These are phyloP conservation scores for Stagonosporopsis rhizophila DNA, from an alignment of 2,329 filamentous ascomycete genomes.

Conservation along the genomic window DNA sequence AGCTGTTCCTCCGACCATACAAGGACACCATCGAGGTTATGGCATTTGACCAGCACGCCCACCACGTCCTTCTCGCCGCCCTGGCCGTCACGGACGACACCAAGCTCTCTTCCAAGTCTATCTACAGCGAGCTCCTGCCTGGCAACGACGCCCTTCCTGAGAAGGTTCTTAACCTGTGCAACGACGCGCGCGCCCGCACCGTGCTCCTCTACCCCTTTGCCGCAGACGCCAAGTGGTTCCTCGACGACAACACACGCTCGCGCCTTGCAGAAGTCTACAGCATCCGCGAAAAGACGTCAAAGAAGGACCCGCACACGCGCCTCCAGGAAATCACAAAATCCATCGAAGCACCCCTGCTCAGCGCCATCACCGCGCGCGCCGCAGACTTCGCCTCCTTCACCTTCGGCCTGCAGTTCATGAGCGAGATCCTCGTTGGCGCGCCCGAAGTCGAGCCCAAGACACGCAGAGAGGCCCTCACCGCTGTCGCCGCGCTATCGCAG, in stretches of 20 bases:
- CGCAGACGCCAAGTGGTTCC: constrained; percentile 66
- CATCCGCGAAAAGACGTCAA: constrained; percentile 83
- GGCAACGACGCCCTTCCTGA: constrained; percentile 60
- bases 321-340: constrained; percentile 77
- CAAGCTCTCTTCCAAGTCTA: constrained; percentile 81
- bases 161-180: constrained; percentile 69
- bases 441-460: constrained; percentile 72
- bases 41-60: constrained; percentile 79
- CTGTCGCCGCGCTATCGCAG: constrained; percentile 60
- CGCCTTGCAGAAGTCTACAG: constrained; percentile 78
- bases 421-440: constrained; percentile 79
- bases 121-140: constrained; percentile 83
- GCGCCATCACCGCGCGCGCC: constrained; percentile 73
- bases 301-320: constrained; percentile 83
- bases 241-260: constrained; percentile 68
- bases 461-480: constrained; percentile 67
- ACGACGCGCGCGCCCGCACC: constrained; percentile 69
- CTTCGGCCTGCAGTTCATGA: constrained; percentile 86
- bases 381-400: constrained; percentile 73
- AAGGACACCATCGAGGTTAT: constrained; percentile 88
- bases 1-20: constrained; percentile 85
- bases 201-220: constrained; percentile 84
- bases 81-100: constrained; percentile 96
- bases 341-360: constrained; percentile 76
- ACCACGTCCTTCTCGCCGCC: constrained; percentile 81